Evolutionary conservation across 2,329 filamentous ascomycete genomes (phyloP).

Genomic region (Iodosphaeria phyllophila): DNA sequence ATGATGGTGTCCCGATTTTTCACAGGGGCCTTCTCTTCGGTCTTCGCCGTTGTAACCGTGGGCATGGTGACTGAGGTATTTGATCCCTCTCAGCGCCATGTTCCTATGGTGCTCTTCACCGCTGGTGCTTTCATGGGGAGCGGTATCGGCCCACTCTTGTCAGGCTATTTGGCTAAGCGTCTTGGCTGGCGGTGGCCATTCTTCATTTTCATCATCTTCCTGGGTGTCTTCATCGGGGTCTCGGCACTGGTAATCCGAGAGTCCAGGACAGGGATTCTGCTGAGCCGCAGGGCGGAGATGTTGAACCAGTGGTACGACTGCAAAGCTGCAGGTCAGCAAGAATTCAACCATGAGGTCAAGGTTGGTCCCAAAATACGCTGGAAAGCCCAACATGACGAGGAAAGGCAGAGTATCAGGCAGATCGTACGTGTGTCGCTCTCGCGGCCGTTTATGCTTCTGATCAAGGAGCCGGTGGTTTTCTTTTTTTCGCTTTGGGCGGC

Average conservation of each 20-base stretch:
- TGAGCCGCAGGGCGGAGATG: constrained; percentile 53
- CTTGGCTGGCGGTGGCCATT: constrained; percentile 67
- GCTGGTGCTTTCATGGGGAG: constrained; percentile 62
- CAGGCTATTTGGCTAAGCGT: constrained; percentile 21
- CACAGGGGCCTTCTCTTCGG: constrained; percentile 56
- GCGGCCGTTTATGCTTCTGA: constrained; percentile 59
- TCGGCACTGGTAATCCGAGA: constrained; percentile 61
- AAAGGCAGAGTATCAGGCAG: constrained; percentile 48
- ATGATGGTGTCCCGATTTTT: constrained; percentile 64
- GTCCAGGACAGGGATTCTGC: constrained; percentile 61
- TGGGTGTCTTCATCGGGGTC: constrained; percentile 40
- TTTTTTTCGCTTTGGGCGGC: constrained; percentile 81
- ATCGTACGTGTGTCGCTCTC: constrained; percentile 60
- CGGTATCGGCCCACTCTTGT: constrained; percentile 56
- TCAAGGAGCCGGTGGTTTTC: constrained; percentile 64
- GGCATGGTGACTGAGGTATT: constrained; percentile 81
- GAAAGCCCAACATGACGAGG: constrained; percentile 65
- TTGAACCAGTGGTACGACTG: constrained; percentile 60
- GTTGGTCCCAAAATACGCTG: constrained; percentile 37
- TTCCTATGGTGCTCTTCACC: constrained; percentile 80
- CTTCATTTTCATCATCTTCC: constrained; percentile 63
- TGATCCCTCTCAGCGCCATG: constrained; percentile 60
- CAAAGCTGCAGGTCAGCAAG: neutral
- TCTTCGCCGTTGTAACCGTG: constrained; percentile 80
- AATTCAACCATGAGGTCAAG: neutral